Evolutionary conservation across 331 rosid species (phyloP).

Genomic region (Rhamnella rubrinervis): DNA sequence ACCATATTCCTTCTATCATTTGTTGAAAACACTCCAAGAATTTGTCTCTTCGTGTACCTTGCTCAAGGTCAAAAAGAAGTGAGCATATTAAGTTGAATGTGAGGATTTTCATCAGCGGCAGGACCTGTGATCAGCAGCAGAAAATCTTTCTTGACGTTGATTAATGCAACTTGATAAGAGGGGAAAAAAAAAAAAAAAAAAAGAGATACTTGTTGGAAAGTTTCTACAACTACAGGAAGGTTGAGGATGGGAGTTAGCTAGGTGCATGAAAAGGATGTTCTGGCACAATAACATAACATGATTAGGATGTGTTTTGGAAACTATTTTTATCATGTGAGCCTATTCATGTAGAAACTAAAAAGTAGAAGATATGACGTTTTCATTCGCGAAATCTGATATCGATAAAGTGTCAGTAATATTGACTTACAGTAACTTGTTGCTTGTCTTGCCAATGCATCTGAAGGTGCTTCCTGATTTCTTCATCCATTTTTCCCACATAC

Average conservation of each 20-base stretch:
- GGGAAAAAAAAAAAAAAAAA: too few species aligned
- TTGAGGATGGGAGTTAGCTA: too few species aligned
- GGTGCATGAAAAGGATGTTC: too few species aligned
- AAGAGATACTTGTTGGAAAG: not conserved
- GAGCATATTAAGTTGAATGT: conserved; percentile 64
- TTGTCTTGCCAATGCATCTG: conserved; percentile 59
- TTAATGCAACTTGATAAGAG: not conserved
- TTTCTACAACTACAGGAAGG: not conserved
- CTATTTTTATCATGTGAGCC: too few species aligned
- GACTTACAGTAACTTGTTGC: conserved; percentile 34
- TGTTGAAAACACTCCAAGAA: conserved; percentile 33
- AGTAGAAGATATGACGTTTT: too few species aligned
- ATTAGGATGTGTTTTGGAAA: too few species aligned
- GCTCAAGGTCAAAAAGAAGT: conserved; percentile 60
- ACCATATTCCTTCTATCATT: conserved; percentile 53
- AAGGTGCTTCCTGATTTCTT: conserved; percentile 53
- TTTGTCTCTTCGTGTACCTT: conserved; percentile 47
- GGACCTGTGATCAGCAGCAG: conserved; percentile 34
- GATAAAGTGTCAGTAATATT: not conserved
- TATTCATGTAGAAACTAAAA: too few species aligned
- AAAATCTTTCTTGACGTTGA: not conserved
- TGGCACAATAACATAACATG: too few species aligned
- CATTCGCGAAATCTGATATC: too few species aligned
- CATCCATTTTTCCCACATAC: conserved; percentile 61
- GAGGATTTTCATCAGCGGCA: conserved; percentile 69